A percentile compares a stretch with the other conserved stretches of the same genome.
Evolutionary conservation across 1,284 basidiomycete genomes (phyloP).

Genomic region (Anthracocystis setariae): DNA sequence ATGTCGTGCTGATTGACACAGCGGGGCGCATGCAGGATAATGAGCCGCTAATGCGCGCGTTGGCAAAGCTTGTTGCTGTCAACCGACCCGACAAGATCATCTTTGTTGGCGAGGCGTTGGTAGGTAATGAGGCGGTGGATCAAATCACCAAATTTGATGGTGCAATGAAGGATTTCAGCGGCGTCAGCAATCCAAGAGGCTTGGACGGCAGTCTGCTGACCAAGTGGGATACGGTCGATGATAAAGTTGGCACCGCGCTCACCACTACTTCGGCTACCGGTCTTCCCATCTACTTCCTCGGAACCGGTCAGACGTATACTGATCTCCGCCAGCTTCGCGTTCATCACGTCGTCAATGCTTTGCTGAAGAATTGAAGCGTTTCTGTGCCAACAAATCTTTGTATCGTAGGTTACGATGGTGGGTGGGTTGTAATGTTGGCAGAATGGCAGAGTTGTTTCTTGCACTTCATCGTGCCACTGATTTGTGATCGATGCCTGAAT

Average conservation of each 20-base stretch:
- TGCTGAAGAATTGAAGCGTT: conserved; percentile 60
- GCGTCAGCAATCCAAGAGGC: conserved; percentile 61
- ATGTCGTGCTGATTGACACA: conserved; percentile 67
- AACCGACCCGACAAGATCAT: conserved; percentile 67
- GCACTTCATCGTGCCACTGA: too few relatives aligned
- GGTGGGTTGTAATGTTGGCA: too few relatives aligned
- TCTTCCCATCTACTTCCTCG: conserved; percentile 66
- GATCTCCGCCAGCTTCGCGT: conserved; percentile 65
- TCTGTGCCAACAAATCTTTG: too few relatives aligned
- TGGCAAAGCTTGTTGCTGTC: conserved; percentile 65
- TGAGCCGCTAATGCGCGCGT: conserved; percentile 66
- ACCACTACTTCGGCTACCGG: conserved; percentile 65
- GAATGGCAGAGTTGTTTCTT: too few relatives aligned
- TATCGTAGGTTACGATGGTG: too few relatives aligned
- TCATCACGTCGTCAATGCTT: conserved; percentile 64
- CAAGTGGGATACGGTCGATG: conserved; percentile 67
- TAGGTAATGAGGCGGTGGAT: conserved; percentile 67
- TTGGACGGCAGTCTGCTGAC: conserved; percentile 66
- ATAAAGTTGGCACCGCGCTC: conserved; percentile 66
- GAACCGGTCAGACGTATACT: conserved; percentile 67
- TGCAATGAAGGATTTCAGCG: conserved; percentile 65
- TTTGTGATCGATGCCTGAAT: too few relatives aligned
- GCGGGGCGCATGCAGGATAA: conserved; percentile 68
- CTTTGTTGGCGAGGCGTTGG: conserved; percentile 67
- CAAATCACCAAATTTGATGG: conserved; percentile 66